phyloP scores from a whole-genome alignment of 2,329 filamentous ascomycete genomes.

The Alternaria hordeiaustralica region DNA sequence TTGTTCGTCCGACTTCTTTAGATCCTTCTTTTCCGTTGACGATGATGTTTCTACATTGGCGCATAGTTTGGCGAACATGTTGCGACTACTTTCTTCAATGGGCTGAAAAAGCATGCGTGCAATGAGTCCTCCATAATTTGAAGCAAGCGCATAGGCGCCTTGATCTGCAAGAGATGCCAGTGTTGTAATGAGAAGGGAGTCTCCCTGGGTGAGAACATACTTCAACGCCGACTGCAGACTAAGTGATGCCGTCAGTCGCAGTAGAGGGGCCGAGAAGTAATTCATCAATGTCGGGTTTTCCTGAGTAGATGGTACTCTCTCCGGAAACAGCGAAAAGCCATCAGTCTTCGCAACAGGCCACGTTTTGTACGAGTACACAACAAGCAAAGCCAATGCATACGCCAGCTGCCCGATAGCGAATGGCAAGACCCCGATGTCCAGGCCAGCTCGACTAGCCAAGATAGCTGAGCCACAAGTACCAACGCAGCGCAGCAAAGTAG shows the following conservation, averaged over 20 bases:
- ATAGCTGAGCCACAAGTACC: slow-evolving; percentile 75
- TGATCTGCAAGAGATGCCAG: slow-evolving; percentile 81
- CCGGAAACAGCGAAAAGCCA: slow-evolving; percentile 72
- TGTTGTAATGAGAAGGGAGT: slow-evolving; percentile 83
- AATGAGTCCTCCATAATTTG: slow-evolving; percentile 88
- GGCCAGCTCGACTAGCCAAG: slow-evolving; percentile 61
- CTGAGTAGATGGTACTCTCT: slow-evolving; percentile 48
- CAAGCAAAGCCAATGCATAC: slow-evolving; percentile 73
- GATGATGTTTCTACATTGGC: slow-evolving; percentile 43
- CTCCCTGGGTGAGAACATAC: slow-evolving; percentile 91
- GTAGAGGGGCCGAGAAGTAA: slow-evolving; percentile 71
- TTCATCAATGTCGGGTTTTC: slow-evolving; percentile 27
- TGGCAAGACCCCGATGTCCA: slow-evolving; percentile 76
- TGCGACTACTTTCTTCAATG: slow-evolving; percentile 90
- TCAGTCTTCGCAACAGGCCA: slow-evolving; percentile 60
- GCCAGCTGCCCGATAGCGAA: slow-evolving; percentile 86
- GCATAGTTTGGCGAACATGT: slow-evolving; percentile 84
- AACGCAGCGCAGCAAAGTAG: slow-evolving; percentile 78
- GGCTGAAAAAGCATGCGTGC: slow-evolving; percentile 93
- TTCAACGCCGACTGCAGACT: slow-evolving; percentile 90
- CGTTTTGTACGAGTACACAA: slow-evolving; percentile 73
- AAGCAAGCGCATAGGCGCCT: slow-evolving; percentile 89
- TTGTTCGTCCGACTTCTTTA: slow-evolving; percentile 16
- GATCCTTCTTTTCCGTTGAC: slow-evolving; percentile 2
- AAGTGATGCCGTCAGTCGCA: slow-evolving; percentile 78